Base-by-base conservation (phyloP, 768 basidiomycete species). In the Trametes cubensis region DNA sequence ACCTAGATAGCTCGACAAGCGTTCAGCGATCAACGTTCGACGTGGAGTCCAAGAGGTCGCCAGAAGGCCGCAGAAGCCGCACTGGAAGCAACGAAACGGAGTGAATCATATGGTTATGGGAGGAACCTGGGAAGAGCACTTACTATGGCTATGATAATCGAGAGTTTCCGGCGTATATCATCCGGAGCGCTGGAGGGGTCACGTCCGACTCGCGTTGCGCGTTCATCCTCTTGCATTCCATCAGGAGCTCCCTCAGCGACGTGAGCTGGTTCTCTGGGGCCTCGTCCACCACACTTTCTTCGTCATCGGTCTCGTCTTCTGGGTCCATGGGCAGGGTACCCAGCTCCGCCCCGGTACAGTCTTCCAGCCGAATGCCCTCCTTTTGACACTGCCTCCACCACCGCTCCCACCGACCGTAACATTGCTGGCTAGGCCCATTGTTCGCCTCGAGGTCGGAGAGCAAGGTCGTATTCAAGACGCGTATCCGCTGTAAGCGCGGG, bases 321-420 rank as follows among this genome's bases (percentile, higher is more conserved):
- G 66, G 66, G 42, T 69, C 74, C 72, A 56, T 58, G 62, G 67
- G 77, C 67, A 67, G 70, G 64, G 67, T 75, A 38, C 90, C 90
- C 40, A 92, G 73, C 54, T 78, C 66, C 14, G 77, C 83, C 0
- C 88, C 90, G 0, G 90, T 91, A 68, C 90, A 92, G 71, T 92
- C 90, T 73, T 92, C 89, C 52, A 92, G 70, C 45, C 86, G 73
- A 5, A 91, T 74, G 0, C 82, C 80, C 70, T 81, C 77, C 20
- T 66, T 63, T 0, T 74, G 63, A 63, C 83, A 87, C 66, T 74
- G 76, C 15, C 77, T 78, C 82, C 85, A 88, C 90, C 90, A 92
- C 49, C 79, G 75, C 65, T 85, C 84, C 85, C 89, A 92, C 30
- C 90, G 75, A 61, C 81, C 77, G 56, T 70, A 76, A 58, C 77